Evolutionary conservation across 2,329 filamentous ascomycete species (phyloP).

Genomic region (Aspergillus flavus): DNA sequence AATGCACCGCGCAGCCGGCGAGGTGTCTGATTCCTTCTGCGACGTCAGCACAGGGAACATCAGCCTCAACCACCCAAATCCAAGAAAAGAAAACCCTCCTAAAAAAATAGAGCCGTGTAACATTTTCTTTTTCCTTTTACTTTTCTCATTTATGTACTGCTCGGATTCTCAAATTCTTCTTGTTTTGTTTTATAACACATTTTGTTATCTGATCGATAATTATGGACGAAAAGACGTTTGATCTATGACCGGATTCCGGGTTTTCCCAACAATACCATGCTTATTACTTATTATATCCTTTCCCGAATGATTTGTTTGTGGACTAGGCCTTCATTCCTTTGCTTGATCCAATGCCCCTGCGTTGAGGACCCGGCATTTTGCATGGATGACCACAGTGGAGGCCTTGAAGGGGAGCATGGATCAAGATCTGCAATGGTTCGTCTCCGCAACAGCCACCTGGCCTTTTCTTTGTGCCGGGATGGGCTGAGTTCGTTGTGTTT

Average conservation of each 20-base stretch:
- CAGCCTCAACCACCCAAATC: conserved; percentile 2
- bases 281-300: background rate
- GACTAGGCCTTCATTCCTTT: background rate
- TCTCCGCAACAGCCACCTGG: background rate
- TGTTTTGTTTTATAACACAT: conserved; percentile 9
- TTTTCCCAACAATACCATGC: background rate
- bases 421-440: background rate
- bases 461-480: conserved; percentile 1
- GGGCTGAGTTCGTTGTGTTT: background rate
- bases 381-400: too few relatives aligned
- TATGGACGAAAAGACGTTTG: conserved; percentile 2
- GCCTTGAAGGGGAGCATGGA: background rate
- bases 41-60: conserved; percentile 14
- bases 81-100: background rate
- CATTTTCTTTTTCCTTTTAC: background rate
- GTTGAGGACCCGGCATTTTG: background rate
- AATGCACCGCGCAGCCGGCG: conserved; percentile 20
- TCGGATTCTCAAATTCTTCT: conserved; percentile 3
- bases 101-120: conserved; percentile 10
- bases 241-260: background rate
- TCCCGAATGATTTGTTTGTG: background rate
- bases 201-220: conserved; percentile 2
- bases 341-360: background rate
- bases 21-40: conserved; percentile 23
- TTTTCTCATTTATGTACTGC: background rate